These are phyloP conservation scores for Centrapalus pauciflorus DNA, from an alignment of 129 eudicot species.

Conservation along the genomic window DNA sequence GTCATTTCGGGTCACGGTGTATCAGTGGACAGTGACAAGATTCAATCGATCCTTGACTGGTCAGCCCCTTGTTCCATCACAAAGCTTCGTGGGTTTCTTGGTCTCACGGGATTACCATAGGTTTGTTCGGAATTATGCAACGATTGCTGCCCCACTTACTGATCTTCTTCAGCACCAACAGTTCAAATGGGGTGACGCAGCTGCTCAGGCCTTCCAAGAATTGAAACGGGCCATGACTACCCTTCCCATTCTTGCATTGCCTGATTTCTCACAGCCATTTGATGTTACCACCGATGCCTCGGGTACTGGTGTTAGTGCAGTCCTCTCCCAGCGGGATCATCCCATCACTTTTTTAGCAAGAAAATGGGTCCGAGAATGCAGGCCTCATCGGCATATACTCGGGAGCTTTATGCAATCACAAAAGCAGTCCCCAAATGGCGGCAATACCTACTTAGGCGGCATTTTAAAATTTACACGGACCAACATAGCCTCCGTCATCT, in stretches of 20 bases:
- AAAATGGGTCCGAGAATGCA: background rate
- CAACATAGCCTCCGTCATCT: background rate
- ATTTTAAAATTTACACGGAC: background rate
- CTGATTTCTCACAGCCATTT: background rate
- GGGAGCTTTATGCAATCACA: background rate
- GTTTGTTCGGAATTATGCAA: background rate
- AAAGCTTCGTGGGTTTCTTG: background rate
- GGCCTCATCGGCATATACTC: background rate
- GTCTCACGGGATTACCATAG: background rate
- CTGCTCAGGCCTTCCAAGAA: background rate
- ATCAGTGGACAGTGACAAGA: background rate
- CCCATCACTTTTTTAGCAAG: too few species aligned
- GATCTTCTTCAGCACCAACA: background rate
- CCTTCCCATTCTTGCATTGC: background rate
- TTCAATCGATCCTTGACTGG: background rate
- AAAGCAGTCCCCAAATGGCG: background rate
- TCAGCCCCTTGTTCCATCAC: background rate
- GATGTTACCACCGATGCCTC: background rate
- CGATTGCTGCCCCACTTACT: background rate
- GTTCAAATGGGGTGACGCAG: background rate
- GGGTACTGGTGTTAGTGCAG: too few species aligned
- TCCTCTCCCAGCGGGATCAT: too few species aligned
- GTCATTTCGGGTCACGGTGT: background rate
- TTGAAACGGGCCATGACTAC: background rate
- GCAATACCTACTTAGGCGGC: background rate